Evolutionary conservation across 306 rosid genomes (phyloP).

Genomic region (Prunus davidiana): DNA sequence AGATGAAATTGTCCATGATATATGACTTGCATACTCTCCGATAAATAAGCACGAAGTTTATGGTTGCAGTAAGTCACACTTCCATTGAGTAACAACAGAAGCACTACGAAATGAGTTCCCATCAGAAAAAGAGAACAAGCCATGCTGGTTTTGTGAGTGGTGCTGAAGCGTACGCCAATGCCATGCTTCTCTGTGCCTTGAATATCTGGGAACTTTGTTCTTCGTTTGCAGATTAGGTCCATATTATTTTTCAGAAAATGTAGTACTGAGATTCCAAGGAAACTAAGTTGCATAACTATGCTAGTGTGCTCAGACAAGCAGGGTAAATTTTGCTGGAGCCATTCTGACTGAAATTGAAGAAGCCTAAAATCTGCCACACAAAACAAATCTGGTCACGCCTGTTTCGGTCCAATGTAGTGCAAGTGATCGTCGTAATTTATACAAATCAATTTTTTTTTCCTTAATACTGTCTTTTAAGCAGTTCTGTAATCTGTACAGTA

Average conservation of each 20-base stretch:
- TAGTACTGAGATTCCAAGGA: constrained; percentile 38
- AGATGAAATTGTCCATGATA: constrained; percentile 50
- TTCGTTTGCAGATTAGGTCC: constrained; percentile 25
- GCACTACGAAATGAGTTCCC: constrained; percentile 37
- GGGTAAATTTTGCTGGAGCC: constrained; percentile 54
- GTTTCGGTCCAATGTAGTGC: neutral
- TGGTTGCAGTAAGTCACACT: constrained; percentile 44
- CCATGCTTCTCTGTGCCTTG: constrained; percentile 27
- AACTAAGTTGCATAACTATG: constrained; percentile 51
- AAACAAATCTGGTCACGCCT: neutral
- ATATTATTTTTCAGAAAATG: constrained; percentile 25
- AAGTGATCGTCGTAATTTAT: neutral
- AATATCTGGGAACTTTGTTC: constrained; percentile 31
- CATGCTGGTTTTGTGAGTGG: constrained; percentile 48
- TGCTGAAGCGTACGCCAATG: constrained; percentile 28
- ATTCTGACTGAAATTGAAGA: constrained; percentile 29
- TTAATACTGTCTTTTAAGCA: neutral
- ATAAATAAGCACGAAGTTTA: constrained; percentile 33
- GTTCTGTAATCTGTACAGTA: neutral
- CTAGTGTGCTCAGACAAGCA: constrained; percentile 67
- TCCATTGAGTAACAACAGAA: constrained; percentile 42
- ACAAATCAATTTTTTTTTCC: neutral
- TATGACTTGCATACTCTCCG: constrained; percentile 52
- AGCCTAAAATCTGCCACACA: constrained; percentile 37
- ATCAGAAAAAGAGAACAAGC: constrained; percentile 46